These are phyloP conservation scores for Trametes hirsuta DNA, from an alignment of 1,284 basidiomycete species.

Conservation along the genomic window DNA sequence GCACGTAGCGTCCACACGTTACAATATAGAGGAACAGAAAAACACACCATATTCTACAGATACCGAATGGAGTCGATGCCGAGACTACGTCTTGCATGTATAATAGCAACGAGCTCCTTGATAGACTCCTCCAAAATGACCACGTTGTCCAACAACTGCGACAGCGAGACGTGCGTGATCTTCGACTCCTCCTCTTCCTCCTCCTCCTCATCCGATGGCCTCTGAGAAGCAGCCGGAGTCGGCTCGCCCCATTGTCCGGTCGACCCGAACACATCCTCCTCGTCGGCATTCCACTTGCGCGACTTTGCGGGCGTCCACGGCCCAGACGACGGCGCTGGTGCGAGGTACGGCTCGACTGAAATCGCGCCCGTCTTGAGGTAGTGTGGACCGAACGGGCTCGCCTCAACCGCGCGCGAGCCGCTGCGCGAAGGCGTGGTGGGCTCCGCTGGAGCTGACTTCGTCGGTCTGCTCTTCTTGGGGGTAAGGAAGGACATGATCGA, in stretches of 20 bases:
- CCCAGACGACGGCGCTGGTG: constrained; percentile 58
- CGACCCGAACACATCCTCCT: constrained; percentile 70
- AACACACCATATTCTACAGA: constrained; percentile 45
- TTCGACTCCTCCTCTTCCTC: constrained; percentile 38
- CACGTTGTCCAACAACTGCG: constrained; percentile 89
- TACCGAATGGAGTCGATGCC: constrained; percentile 87
- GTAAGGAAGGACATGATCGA: constrained; percentile 80
- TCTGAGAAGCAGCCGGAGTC: constrained; percentile 26
- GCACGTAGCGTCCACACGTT: background rate
- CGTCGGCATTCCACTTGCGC: constrained; percentile 54
- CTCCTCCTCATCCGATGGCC: constrained; percentile 38
- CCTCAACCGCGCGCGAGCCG: constrained; percentile 50
- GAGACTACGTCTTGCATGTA: constrained; percentile 83
- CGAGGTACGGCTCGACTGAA: constrained; percentile 71
- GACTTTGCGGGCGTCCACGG: constrained; percentile 64
- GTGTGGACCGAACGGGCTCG: constrained; percentile 84
- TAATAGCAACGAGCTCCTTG: constrained; percentile 89
- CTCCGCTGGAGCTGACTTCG: constrained; percentile 38
- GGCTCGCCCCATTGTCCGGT: constrained; percentile 57
- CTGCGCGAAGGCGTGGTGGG: constrained; percentile 47
- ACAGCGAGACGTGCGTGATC: constrained; percentile 66
- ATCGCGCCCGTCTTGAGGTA: constrained; percentile 81
- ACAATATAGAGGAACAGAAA: background rate
- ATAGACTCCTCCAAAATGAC: constrained; percentile 95
- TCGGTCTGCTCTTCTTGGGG: constrained; percentile 64